Base-by-base conservation (phyloP, 2,329 filamentous ascomycete genomes). In the Diplodia intermedia region DNA sequence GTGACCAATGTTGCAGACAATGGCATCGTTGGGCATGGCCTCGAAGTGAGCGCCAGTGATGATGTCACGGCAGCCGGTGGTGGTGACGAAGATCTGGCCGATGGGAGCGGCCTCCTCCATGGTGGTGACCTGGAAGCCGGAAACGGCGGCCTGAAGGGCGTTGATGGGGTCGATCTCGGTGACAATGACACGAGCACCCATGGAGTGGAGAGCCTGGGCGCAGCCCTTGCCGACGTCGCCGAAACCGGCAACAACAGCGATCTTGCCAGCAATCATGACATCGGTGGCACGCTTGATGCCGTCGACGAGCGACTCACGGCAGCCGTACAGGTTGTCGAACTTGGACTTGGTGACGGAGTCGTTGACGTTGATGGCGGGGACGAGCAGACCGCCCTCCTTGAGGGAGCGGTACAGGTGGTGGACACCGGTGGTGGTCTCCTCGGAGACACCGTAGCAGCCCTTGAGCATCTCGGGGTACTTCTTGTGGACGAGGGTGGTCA, bases 201-300 rank as follows among this genome's bases (percentile, higher is more conserved):
- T 97, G 85, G 90, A 91, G 85, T 93, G 91, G 72, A 99, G 93
- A 79, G 94, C 94, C 86, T 95, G 88, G 78, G 94, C 94, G 82
- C 95, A 98, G 77, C 94, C 94, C 91, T 99, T 99, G 82, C 94
- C 94, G 82, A 99, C 95, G 84, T 99, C 94, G 90, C 94, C 94
- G 87, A 91, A 99, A 82, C 95, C 95, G 78, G 95, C 95, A 75
- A 99, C 95, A 75, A 98, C 94, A 74, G 92, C 93, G 78, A 97
- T 89, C 91, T 99, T 98, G 83, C 95, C 95, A 79, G 95, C 95
- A 87, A 98, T 94, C 95, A 99, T 99, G 84, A 98, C 95, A 86
- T 99, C 94, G 83, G 95, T 99, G 77, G 95, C 94, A 86, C 94
- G 94, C 92, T 98, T 99, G 90, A 99, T 98, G 82, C 95, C 95